Percentiles rank a stretch among this genome's conserved stretches.
These are phyloP conservation scores for Diaporthe sp. DNA, from an alignment of 2,329 filamentous ascomycete species.

Conservation along the genomic window DNA sequence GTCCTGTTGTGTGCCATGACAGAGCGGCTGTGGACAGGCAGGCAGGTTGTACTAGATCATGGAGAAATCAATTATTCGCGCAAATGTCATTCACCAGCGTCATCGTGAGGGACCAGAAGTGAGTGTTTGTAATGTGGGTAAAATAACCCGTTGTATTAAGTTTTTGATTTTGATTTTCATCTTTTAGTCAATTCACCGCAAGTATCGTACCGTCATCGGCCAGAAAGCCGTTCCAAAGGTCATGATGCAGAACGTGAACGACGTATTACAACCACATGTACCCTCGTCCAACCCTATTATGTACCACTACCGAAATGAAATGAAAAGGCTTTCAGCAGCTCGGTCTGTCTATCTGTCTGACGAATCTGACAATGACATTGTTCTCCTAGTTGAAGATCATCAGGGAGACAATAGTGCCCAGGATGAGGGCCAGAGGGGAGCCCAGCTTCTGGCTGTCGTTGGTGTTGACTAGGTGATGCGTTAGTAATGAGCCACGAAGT, in stretches of 20 bases:
- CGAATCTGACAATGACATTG: background rate
- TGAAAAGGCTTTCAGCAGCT: conserved; percentile 17
- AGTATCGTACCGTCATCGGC: conserved; percentile 21
- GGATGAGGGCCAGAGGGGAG: conserved; percentile 57
- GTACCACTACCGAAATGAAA: conserved; percentile 26
- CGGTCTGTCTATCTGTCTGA: background rate
- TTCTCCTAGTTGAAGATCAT: conserved; percentile 58
- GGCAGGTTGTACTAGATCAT: background rate
- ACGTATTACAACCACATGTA: conserved; percentile 6
- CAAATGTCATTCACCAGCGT: background rate
- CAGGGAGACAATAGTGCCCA: conserved; percentile 55
- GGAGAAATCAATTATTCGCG: background rate
- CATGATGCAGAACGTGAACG: conserved; percentile 25
- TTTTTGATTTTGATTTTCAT: conserved; percentile 10
- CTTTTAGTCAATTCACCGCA: conserved; percentile 10
- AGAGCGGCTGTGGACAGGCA: background rate
- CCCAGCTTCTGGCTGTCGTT: conserved; percentile 54
- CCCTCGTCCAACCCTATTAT: conserved; percentile 15
- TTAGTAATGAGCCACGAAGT: background rate
- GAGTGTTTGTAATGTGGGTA: background rate
- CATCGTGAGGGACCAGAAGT: too few relatives aligned
- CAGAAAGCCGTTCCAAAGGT: conserved; percentile 27
- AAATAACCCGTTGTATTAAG: conserved; percentile 8
- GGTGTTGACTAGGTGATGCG: conserved; percentile 44
- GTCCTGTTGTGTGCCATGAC: background rate